These are phyloP conservation scores for Nicotiana obtusifolia DNA, from an alignment of 257 asterid genomes.

Conservation along the genomic window DNA sequence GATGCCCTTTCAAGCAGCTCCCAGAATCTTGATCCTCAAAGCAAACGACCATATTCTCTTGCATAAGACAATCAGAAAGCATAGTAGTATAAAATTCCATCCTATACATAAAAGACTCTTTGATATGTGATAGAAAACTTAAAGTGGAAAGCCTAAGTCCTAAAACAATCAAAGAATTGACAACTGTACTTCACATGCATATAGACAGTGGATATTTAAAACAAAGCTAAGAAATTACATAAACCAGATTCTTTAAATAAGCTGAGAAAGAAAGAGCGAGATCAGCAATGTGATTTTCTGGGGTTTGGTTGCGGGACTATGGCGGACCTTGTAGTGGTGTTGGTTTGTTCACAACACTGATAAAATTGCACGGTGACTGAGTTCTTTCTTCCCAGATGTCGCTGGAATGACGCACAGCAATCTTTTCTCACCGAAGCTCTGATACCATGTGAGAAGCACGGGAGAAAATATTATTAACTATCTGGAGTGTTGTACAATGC, in stretches of 20 bases:
- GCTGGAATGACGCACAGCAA: too few species aligned
- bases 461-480: too few species aligned
- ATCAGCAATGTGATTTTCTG: background rate
- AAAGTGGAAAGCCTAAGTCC: background rate
- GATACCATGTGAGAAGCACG: too few species aligned
- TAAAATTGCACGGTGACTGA: too few species aligned
- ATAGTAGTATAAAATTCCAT: background rate
- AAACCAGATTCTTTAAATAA: background rate
- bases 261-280: background rate
- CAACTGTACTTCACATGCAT: background rate
- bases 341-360: too few species aligned
- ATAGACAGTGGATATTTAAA: background rate
- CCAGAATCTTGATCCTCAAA: slow-evolving; percentile 74
- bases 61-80: slow-evolving; percentile 5
- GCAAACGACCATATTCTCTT: slow-evolving; percentile 96
- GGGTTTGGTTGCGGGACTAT: too few species aligned
- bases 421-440: too few species aligned
- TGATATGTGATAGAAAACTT: background rate
- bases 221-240: background rate
- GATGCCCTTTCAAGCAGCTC: slow-evolving; percentile 69
- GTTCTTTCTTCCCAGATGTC: too few species aligned
- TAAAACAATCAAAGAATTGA: background rate
- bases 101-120: background rate
- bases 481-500: too few species aligned
- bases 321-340: too few species aligned